Conservation (phyloP, 2,329 filamentous ascomycete species). For the Arthrocladium fulminans region DNA sequence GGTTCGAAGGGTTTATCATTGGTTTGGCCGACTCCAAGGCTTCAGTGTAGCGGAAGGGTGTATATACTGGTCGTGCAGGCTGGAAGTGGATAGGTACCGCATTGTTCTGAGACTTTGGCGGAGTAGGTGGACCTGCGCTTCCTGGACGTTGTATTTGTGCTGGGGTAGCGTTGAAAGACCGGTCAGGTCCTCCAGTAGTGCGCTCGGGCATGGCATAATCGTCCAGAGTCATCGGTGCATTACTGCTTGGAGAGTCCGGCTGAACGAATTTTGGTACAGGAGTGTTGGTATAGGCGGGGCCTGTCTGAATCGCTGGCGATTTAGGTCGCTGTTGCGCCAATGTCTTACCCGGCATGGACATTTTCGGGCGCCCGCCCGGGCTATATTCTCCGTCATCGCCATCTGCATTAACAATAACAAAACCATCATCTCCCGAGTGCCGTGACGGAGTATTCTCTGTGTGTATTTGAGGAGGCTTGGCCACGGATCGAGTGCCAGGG, state of each 20-base stretch:
- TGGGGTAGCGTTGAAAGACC: background rate
- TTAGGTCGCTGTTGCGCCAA: background rate
- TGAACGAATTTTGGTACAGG: background rate
- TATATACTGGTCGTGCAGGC: slow-evolving; percentile 35
- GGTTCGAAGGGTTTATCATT: slow-evolving; percentile 29
- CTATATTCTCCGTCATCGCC: slow-evolving; percentile 37
- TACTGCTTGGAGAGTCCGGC: slow-evolving; percentile 16
- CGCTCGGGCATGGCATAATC: slow-evolving; percentile 18
- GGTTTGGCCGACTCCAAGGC: slow-evolving; percentile 32
- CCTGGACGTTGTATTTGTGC: slow-evolving; percentile 11
- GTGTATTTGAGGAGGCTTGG: background rate
- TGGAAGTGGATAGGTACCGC: slow-evolving; percentile 23
- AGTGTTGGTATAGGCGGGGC: background rate
- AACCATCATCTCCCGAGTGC: slow-evolving; percentile 10
- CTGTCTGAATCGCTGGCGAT: background rate
- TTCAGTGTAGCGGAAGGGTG: slow-evolving; percentile 37
- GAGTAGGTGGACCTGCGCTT: slow-evolving; percentile 13
- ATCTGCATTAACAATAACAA: slow-evolving; percentile 10
- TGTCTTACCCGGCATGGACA: slow-evolving; percentile 19
- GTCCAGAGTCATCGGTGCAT: slow-evolving; percentile 24
- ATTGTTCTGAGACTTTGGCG: slow-evolving; percentile 10
- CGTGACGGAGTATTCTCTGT: background rate
- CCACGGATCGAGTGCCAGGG: background rate
- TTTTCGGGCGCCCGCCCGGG: slow-evolving; percentile 45
- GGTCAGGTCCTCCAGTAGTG: slow-evolving; percentile 8